Evolutionary conservation across 1,284 basidiomycete species (phyloP).

Genomic region (Apiotrichum sp.): DNA sequence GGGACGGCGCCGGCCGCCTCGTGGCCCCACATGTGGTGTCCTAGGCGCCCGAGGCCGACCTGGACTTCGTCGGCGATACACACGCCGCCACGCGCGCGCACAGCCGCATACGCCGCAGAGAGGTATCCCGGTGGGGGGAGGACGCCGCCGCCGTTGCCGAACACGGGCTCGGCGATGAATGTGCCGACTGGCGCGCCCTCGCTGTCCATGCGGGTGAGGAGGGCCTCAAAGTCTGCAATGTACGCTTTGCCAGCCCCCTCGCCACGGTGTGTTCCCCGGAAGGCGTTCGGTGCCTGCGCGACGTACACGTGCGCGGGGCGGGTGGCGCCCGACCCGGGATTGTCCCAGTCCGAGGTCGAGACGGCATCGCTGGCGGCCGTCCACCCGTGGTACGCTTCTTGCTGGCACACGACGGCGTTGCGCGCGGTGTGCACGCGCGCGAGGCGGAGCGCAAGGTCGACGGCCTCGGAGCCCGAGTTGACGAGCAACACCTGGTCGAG

Average conservation of each 20-base stretch:
- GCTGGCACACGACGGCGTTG: slow-evolving; percentile 3
- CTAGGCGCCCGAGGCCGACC: slow-evolving; percentile 13
- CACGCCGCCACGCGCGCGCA: slow-evolving; percentile 6
- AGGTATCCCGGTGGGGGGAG: slow-evolving; percentile 6
- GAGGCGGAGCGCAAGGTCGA: slow-evolving; percentile 12
- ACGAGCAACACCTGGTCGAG: slow-evolving; percentile 8
- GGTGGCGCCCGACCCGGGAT: not conserved
- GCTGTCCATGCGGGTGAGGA: not conserved
- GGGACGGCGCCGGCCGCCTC: slow-evolving; percentile 3
- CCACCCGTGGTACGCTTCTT: slow-evolving; percentile 15
- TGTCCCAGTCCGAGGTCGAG: slow-evolving; percentile 8
- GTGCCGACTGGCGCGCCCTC: slow-evolving; percentile 2
- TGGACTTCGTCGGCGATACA: slow-evolving; percentile 16
- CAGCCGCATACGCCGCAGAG: not conserved
- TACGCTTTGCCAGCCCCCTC: not conserved
- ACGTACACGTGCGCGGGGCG: slow-evolving; percentile 8
- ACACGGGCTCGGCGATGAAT: slow-evolving; percentile 11
- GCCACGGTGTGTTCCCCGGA: slow-evolving; percentile 2
- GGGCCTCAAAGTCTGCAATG: not conserved
- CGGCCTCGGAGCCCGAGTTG: slow-evolving; percentile 13
- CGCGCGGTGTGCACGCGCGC: slow-evolving; percentile 5
- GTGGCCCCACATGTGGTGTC: slow-evolving; percentile 8
- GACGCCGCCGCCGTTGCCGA: slow-evolving; percentile 14
- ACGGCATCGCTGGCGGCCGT: slow-evolving; percentile 8
- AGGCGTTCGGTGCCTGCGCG: slow-evolving; percentile 6